phyloP scores from a whole-genome alignment of 2,329 filamentous ascomycete genomes.

The Penicillium sp. region DNA sequence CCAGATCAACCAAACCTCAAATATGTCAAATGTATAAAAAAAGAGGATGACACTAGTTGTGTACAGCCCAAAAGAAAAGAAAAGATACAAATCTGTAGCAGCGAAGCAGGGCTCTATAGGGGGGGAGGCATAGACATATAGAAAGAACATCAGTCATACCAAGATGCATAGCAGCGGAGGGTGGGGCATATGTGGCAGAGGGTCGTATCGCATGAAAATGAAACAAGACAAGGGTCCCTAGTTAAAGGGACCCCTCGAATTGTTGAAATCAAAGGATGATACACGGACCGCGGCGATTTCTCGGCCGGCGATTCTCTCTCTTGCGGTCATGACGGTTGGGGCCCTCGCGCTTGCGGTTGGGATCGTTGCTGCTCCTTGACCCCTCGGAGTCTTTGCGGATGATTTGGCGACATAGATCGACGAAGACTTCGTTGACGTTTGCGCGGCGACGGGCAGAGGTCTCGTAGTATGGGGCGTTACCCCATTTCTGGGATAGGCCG shows the following conservation, averaged over 20 bases:
- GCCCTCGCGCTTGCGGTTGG: constrained; percentile 37
- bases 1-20: constrained; percentile 8
- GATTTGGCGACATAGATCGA: constrained; percentile 81
- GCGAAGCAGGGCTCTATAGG: constrained; percentile 24
- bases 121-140: constrained; percentile 32
- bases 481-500: constrained; percentile 81
- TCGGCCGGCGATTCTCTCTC: constrained; percentile 31
- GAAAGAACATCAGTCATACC: constrained; percentile 22
- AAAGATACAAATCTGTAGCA: constrained; percentile 20
- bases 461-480: constrained; percentile 85
- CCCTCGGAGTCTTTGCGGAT: constrained; percentile 64
- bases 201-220: constrained; percentile 13
- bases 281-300: constrained; percentile 39
- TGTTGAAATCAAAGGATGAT: constrained; percentile 37
- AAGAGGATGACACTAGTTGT: constrained; percentile 9
- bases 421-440: constrained; percentile 88
- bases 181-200: constrained; percentile 13
- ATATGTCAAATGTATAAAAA: constrained; percentile 1
- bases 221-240: constrained; percentile 2
- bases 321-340: constrained; percentile 38
- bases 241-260: background rate
- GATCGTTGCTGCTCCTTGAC: constrained; percentile 30
- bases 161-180: constrained; percentile 30
- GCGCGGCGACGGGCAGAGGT: constrained; percentile 77
- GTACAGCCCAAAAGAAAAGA: constrained; percentile 23